Percentiles rank a stretch among this genome's conserved stretches.
Evolutionary conservation across 1,284 basidiomycete genomes (phyloP).

Genomic region (Mrakiaceae sp.): DNA sequence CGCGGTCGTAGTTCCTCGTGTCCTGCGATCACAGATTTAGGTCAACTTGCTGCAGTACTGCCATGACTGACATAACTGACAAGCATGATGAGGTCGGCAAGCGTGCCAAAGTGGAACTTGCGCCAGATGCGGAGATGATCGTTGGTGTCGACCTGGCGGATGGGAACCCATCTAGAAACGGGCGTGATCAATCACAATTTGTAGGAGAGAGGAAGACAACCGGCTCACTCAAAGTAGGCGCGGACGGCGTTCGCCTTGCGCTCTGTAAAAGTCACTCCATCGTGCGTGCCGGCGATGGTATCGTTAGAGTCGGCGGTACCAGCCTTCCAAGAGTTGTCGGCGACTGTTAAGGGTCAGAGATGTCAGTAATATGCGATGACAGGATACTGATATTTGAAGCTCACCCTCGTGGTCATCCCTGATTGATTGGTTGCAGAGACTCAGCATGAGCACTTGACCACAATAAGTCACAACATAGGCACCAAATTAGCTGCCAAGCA

Average conservation of each 20-base stretch:
- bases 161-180: slow-evolving; percentile 43
- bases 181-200: too few species aligned
- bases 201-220: too few species aligned
- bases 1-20: slow-evolving; percentile 53
- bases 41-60: not conserved
- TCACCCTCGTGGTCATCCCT: too few species aligned
- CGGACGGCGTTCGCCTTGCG: slow-evolving; percentile 50
- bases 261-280: slow-evolving; percentile 42
- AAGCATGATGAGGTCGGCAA: slow-evolving; percentile 35
- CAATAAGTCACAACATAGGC: slow-evolving; percentile 42
- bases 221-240: slow-evolving; percentile 48
- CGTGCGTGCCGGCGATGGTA: slow-evolving; percentile 36
- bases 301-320: slow-evolving; percentile 55
- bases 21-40: slow-evolving; percentile 36
- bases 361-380: too few species aligned
- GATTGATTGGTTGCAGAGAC: too few species aligned
- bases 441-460: too few species aligned
- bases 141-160: slow-evolving; percentile 49
- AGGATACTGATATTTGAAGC: too few species aligned
- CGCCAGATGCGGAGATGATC: slow-evolving; percentile 57
- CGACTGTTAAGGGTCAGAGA: slow-evolving; percentile 34
- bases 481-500: slow-evolving; percentile 41
- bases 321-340: slow-evolving; percentile 52
- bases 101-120: slow-evolving; percentile 52
- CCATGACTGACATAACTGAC: slow-evolving; percentile 36